Evolutionary conservation across 139 green algal species (phyloP).

Genomic region (Volvox africanus): DNA sequence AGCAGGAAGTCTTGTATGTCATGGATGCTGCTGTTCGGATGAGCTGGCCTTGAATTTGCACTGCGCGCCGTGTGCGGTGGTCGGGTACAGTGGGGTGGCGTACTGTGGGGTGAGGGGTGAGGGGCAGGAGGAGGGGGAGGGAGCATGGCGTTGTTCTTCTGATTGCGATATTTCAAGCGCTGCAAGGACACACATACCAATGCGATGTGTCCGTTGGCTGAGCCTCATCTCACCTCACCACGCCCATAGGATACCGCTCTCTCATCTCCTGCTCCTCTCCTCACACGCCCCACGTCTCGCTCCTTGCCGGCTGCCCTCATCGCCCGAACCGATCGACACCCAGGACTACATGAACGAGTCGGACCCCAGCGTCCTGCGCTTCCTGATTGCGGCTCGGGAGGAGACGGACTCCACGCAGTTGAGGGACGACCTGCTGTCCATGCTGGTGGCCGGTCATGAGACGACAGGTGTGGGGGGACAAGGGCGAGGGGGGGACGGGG

Average conservation of each 20-base stretch:
- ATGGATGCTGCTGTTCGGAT: too few species aligned
- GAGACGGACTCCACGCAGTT: constrained; percentile 91
- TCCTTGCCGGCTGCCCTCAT: neutral
- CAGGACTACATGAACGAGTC: constrained; percentile 88
- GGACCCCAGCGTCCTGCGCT: constrained; percentile 95
- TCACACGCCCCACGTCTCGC: neutral
- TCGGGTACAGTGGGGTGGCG: too few species aligned
- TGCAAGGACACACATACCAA: neutral
- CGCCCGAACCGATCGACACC: neutral
- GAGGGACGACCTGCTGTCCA: constrained; percentile 97
- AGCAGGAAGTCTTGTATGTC: neutral
- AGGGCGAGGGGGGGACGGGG: neutral
- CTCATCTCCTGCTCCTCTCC: neutral
- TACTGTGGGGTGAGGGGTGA: neutral
- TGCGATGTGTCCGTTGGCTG: too few species aligned
- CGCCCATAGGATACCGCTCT: neutral
- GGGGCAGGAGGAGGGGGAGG: neutral
- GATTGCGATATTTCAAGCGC: neutral
- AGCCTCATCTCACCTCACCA: neutral
- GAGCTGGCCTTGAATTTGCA: too few species aligned
- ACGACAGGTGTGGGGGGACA: constrained; percentile 80
- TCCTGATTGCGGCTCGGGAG: constrained; percentile 95
- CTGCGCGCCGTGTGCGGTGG: too few species aligned
- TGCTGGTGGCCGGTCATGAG: constrained; percentile 99
- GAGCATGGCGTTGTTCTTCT: neutral